Evolutionary conservation across 805 yeast species (phyloP), one percentile per base, ranked within the genome.

Genomic region (Debaryomyces castellii): DNA sequence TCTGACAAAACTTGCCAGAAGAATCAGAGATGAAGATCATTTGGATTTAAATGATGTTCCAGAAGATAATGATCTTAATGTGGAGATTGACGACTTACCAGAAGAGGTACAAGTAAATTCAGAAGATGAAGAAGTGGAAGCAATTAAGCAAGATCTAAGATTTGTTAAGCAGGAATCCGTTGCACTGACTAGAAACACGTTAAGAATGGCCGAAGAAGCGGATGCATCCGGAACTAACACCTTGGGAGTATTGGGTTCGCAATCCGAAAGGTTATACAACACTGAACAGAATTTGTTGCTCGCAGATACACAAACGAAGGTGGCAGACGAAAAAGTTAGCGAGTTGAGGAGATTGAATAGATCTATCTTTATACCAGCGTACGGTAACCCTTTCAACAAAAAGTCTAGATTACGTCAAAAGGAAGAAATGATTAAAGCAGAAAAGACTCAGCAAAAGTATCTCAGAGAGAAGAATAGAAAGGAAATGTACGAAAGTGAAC

Each of bases 231-330:
- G 69, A 12, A 64, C 72, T 16, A 91, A 92, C 61, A 86, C 97
- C 0, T 67, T 92, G 51, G 97, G 97, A 23, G 81, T 89, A 81
- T 76, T 94, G 40, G 99, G 99, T 21, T 80, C 91, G n/a, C 98
- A 94, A 65, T 83, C 94, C 46, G 97, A 90, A 61, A 76, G 89
- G 40, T 72, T 94, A 51, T 87, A 85, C 63, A 82, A 81, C 57
- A 83, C 91, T 17, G 97, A 94, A 61, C 80, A 81, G 52, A 84
- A 84, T 52, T 70, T 92, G 53, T 80, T 87, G 44, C 69, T 87
- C 44, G 89, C 95, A 43, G 86, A 83, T 47, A 84, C 89, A 3
- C 96, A 90, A 62, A 87, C 88, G 47, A 74, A 82, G 54, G 79
- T 87, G 44, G 96, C 96, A 4, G 90, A 86, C 51, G 88, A 83